Conservation (phyloP, 2,329 filamentous ascomycete species). For the Arthrobotrys sphaeroides region DNA sequence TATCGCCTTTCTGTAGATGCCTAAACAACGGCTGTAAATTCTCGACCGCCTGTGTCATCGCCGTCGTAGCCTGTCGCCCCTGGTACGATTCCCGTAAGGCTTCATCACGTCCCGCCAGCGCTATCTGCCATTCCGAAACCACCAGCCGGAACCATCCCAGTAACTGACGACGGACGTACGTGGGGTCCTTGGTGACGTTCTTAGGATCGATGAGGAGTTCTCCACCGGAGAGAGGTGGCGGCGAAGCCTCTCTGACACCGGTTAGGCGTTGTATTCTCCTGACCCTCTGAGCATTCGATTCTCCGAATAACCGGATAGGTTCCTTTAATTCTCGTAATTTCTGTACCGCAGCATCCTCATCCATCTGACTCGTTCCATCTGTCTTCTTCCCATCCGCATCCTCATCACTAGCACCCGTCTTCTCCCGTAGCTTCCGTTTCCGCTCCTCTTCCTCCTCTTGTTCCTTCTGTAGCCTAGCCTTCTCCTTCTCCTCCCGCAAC, state of each 20-base stretch:
- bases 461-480: conserved; percentile 66
- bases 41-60: conserved; percentile 86
- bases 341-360: conserved; percentile 73
- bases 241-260: conserved; percentile 63
- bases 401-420: conserved; percentile 59
- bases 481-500: conserved; percentile 84
- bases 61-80: conserved; percentile 81
- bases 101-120: conserved; percentile 71
- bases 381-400: conserved; percentile 46
- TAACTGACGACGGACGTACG: conserved; percentile 84
- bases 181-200: conserved; percentile 70
- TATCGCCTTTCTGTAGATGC: conserved; percentile 81
- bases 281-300: conserved; percentile 70
- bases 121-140: conserved; percentile 83
- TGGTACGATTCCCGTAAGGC: conserved; percentile 76
- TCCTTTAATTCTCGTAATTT: conserved; percentile 77
- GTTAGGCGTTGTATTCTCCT: conserved; percentile 53
- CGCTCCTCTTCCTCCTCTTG: conserved; percentile 62
- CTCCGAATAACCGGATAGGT: conserved; percentile 81
- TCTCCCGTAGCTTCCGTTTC: conserved; percentile 60
- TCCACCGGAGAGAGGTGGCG: conserved; percentile 68
- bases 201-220: conserved; percentile 56
- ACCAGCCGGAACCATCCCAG: conserved; percentile 97
- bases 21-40: conserved; percentile 91
- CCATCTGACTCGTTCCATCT: conserved; percentile 68